Evolutionary conservation across 2,329 filamentous ascomycete species (phyloP), one percentile per base, ranked within the genome.

Genomic region (Chrysoporthe puriensis): DNA sequence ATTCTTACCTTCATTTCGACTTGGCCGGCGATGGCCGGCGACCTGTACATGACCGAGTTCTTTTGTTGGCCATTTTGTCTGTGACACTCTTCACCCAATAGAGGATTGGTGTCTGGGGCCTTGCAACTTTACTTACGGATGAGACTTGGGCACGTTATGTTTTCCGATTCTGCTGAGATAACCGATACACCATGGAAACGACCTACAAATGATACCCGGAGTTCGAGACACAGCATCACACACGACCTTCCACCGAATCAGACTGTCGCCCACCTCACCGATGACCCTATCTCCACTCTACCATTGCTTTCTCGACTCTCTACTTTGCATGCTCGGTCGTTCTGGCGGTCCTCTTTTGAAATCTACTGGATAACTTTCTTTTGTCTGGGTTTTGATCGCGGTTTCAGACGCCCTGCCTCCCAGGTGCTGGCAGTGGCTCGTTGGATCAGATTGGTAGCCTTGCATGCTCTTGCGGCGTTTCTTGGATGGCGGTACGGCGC

Each of bases 151-250:
- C 21, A 57, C 16, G 16, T 13, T 9, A 57, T 57, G 54, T 16
- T 52, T 18, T n/a, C 63, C 36, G 36, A 40, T 40, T 40, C 1
- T 40, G 9, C 9, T 40, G 18, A 59, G 62, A 68, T 50, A 66
- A 58, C 18, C 26, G 43, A 52, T 61, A 66, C 52, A 68, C 52
- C 56, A 60, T 43, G 66, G 65, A 68, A 71, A 66, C 64, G 52
- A 69, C 62, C 13, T 59, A 63, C 61, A 68, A 65, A 71, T 68
- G 72, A 74, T 74, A 73, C 73, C 72, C 72, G 71, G 72, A 72
- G 72, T 64, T 58, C 66, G 66, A 72, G 70, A 70, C 61, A 46
- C 66, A 66, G 59, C 44, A 50, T 16, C 54, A 57, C 13, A 16
- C 34, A 13, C 18, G 32, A 36, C 54, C 32, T 9, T 48, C 40